These are phyloP conservation scores for Xylariaceae sp. DNA, from an alignment of 2,329 filamentous ascomycete genomes.

Conservation along the genomic window DNA sequence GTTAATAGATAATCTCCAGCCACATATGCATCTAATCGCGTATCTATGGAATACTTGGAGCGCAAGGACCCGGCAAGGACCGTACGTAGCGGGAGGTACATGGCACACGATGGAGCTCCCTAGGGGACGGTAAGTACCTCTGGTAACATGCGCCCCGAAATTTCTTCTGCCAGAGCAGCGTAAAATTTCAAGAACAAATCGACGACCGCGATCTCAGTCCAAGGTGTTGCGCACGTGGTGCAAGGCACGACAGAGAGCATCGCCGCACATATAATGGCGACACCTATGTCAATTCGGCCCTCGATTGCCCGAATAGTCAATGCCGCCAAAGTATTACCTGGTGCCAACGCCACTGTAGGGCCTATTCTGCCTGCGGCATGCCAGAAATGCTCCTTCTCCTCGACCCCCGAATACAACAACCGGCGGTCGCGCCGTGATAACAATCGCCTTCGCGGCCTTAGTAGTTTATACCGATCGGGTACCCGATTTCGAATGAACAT, in stretches of 20 bases:
- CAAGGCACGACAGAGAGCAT: conserved; percentile 10
- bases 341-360: conserved; percentile 15
- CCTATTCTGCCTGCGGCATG: conserved; percentile 13
- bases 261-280: conserved; percentile 29
- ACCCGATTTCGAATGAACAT: conserved; percentile 70
- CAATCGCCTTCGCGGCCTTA: conserved; percentile 77
- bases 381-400: conserved; percentile 33
- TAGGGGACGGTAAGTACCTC: background rate
- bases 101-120: background rate
- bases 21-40: conserved; percentile 6
- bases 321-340: conserved; percentile 17
- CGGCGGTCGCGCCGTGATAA: conserved; percentile 56
- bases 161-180: conserved; percentile 24
- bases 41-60: too few relatives aligned
- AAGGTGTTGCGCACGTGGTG: conserved; percentile 9
- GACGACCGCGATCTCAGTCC: conserved; percentile 4
- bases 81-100: too few relatives aligned
- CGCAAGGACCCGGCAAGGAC: too few relatives aligned
- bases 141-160: conserved; percentile 7
- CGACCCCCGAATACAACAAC: conserved; percentile 29
- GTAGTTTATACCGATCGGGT: conserved; percentile 72
- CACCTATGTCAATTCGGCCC: conserved; percentile 30
- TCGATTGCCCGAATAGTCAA: conserved; percentile 31
- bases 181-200: conserved; percentile 27
- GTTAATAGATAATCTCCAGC: background rate